Evolutionary conservation across 352 stramenopile species (phyloP).

Genomic region (Phytophthora multivora): DNA sequence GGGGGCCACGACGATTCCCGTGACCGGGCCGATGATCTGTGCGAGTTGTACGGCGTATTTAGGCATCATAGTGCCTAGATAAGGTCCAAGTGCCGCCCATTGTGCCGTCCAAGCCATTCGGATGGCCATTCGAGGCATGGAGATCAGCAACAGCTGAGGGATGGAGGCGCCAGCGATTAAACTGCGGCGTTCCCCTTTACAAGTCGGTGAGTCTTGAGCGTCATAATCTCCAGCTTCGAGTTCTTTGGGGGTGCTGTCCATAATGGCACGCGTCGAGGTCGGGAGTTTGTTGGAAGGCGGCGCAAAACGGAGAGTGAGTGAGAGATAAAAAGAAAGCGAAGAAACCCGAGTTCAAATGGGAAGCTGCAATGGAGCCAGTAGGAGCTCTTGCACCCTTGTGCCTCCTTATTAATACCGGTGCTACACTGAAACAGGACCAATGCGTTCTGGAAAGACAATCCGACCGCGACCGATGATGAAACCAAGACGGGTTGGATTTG

Average conservation of each 20-base stretch:
- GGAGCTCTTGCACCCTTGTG: slow-evolving; percentile 3
- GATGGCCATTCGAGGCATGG: slow-evolving; percentile 36
- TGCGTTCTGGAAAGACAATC: neutral
- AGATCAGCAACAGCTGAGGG: slow-evolving; percentile 28
- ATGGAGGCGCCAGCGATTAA: slow-evolving; percentile 24
- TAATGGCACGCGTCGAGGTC: neutral
- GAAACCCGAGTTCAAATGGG: slow-evolving; percentile 4
- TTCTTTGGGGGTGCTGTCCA: slow-evolving; percentile 16
- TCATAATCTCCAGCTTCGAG: slow-evolving; percentile 30
- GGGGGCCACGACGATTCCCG: slow-evolving; percentile 28
- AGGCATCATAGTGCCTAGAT: slow-evolving; percentile 32
- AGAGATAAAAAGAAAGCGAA: neutral
- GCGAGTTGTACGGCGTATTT: slow-evolving; percentile 34
- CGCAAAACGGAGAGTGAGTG: too few relatives aligned
- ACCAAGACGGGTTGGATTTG: neutral
- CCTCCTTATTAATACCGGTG: neutral
- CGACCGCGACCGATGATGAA: neutral
- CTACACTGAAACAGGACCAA: neutral
- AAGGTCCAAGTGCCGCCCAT: slow-evolving; percentile 31
- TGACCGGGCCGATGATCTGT: slow-evolving; percentile 29
- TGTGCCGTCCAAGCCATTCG: slow-evolving; percentile 30
- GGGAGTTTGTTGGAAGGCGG: neutral
- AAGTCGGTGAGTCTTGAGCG: slow-evolving; percentile 15
- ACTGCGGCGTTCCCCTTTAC: slow-evolving; percentile 16
- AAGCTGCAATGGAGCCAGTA: slow-evolving; percentile 25